Percentiles rank a stretch among this genome's conserved stretches.
phyloP scores from a whole-genome alignment of 1,139 yeast species.

The Ogataea hybrid region DNA sequence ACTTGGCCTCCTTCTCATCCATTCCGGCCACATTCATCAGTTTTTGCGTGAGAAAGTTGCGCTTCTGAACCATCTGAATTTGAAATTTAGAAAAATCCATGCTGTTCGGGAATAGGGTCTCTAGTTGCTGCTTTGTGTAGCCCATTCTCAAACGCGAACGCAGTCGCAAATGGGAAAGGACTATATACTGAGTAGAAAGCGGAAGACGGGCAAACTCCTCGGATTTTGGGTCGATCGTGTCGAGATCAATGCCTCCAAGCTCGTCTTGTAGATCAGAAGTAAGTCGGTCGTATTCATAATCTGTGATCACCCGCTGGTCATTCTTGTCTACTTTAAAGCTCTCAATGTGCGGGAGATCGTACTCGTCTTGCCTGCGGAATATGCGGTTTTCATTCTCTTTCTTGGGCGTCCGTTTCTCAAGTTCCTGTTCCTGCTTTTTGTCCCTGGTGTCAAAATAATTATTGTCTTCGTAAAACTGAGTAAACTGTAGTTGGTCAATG shows the following conservation, averaged over 20 bases:
- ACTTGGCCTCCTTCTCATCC: conserved; percentile 51
- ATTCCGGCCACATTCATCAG: conserved; percentile 83
- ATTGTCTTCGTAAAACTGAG: conserved; percentile 32
- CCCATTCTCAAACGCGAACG: conserved; percentile 95
- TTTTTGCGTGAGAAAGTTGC: conserved; percentile 87
- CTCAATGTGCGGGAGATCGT: conserved; percentile 74
- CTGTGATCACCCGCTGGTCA: conserved; percentile 75
- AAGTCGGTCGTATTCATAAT: conserved; percentile 64
- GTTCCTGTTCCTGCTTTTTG: neutral
- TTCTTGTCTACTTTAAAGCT: conserved; percentile 40
- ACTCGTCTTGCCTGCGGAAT: conserved; percentile 64
- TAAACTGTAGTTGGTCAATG: conserved; percentile 20
- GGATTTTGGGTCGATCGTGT: conserved; percentile 68
- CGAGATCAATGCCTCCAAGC: conserved; percentile 68
- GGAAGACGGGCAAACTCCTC: conserved; percentile 66
- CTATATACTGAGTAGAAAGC: conserved; percentile 81
- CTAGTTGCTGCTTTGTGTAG: conserved; percentile 80
- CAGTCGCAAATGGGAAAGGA: conserved; percentile 75
- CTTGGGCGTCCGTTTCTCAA: neutral
- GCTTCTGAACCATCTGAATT: conserved; percentile 85
- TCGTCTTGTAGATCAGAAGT: conserved; percentile 62
- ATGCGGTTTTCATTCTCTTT: conserved; percentile 24
- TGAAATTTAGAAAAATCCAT: conserved; percentile 93
- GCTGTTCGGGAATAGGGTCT: conserved; percentile 74
- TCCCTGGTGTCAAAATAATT: conserved; percentile 21